These are phyloP conservation scores for Solanum pinnatisectum DNA, from an alignment of 257 asterid species.

Conservation along the genomic window DNA sequence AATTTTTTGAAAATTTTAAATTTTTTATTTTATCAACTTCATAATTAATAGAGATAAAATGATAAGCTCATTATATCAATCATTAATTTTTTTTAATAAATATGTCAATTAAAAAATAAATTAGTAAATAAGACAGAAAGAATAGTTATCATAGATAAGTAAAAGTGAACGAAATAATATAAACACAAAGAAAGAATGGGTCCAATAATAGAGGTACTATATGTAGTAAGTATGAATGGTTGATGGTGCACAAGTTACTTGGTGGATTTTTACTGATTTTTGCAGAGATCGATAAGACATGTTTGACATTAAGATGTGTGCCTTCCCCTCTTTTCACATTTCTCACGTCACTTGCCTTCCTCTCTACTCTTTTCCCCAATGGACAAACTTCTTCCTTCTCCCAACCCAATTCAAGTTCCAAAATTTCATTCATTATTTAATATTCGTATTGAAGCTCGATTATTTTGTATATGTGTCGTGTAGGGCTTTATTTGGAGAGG, in stretches of 20 bases:
- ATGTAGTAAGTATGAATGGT: neutral
- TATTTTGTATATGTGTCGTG: no score
- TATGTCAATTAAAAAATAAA: no score
- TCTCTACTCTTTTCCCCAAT: neutral
- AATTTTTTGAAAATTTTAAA: no score
- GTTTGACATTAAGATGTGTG: slow-evolving; percentile 6
- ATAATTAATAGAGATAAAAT: no score
- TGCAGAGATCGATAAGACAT: slow-evolving; percentile 11
- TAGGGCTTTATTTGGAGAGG: neutral
- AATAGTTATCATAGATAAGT: no score
- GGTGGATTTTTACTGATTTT: neutral
- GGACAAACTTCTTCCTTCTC: neutral
- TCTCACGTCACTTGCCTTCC: neutral
- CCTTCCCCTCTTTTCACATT: neutral
- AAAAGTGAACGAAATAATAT: no score
- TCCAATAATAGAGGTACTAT: neutral
- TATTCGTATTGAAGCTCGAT: no score
- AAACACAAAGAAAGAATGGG: neutral
- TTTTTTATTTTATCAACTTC: no score
- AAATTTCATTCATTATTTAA: no score
- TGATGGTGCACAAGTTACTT: neutral
- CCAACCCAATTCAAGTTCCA: neutral
- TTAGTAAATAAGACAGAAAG: no score
- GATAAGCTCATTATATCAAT: no score
- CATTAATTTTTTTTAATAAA: no score